These are phyloP conservation scores for Plasmodium adleri DNA, from an alignment of 169 alveolate genomes.

Conservation along the genomic window DNA sequence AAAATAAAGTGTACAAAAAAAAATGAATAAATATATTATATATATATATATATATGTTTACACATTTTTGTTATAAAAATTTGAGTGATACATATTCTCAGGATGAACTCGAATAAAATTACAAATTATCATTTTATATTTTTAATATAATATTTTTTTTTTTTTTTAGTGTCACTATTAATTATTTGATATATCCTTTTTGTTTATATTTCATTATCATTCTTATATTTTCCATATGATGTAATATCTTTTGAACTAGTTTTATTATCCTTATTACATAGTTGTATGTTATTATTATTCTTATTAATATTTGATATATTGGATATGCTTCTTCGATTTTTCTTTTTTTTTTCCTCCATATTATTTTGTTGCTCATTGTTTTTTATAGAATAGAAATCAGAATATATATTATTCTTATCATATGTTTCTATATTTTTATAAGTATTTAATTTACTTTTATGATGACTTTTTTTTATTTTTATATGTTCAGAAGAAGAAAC, in stretches of 20 bases:
- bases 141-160: too few relatives aligned
- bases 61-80: too few relatives aligned
- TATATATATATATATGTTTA: too few relatives aligned
- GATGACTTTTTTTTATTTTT: neutral
- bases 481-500: neutral
- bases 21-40: too few relatives aligned
- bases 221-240: neutral
- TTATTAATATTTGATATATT: neutral
- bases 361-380: neutral
- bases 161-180: too few relatives aligned
- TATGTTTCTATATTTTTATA: neutral
- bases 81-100: too few relatives aligned
- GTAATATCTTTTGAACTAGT: neutral
- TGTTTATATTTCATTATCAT: neutral
- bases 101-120: too few relatives aligned
- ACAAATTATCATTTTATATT: too few relatives aligned
- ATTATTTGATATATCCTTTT: too few relatives aligned
- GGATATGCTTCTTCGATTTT: conserved; percentile 4
- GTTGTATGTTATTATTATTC: neutral
- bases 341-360: neutral
- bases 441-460: neutral
- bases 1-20: too few relatives aligned
- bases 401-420: neutral
- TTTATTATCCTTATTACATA: neutral
- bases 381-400: neutral